These are phyloP conservation scores for Cymodocea nodosa DNA, from an alignment of 116 monocot species.

Conservation along the genomic window DNA sequence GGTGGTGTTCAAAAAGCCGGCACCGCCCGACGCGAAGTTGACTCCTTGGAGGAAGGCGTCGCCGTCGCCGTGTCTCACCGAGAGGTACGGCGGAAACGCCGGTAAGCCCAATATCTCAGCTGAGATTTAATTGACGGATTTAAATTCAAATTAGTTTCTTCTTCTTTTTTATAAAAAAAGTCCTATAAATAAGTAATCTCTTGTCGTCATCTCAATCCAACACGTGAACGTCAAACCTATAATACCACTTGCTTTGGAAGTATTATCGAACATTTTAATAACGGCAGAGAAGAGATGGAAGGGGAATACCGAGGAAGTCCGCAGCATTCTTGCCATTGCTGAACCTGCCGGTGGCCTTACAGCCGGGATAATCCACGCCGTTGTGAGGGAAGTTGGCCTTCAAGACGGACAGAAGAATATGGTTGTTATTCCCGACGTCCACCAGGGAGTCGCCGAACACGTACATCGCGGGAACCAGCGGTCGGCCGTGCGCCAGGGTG, in stretches of 20 bases:
- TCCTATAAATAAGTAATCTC: too few species aligned
- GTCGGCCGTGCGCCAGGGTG: too few species aligned
- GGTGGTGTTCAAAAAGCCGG: slow-evolving; percentile 51
- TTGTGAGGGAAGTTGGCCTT: slow-evolving; percentile 81
- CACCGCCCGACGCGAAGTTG: slow-evolving; percentile 81
- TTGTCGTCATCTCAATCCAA: too few species aligned
- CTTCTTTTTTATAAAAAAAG: too few species aligned
- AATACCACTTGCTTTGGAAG: too few species aligned
- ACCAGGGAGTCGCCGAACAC: slow-evolving; percentile 30
- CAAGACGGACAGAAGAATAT: slow-evolving; percentile 33
- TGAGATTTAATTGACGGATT: too few species aligned
- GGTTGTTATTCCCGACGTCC: slow-evolving; percentile 44
- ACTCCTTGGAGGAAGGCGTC: slow-evolving; percentile 42
- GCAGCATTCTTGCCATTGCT: slow-evolving; percentile 85
- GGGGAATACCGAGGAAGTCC: slow-evolving; percentile 57
- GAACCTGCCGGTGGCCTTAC: slow-evolving; percentile 72
- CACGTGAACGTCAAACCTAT: too few species aligned
- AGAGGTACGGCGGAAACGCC: slow-evolving; percentile 63
- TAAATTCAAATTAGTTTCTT: too few species aligned
- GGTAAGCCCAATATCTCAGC: slow-evolving; percentile 59
- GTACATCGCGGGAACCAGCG: slow-evolving; percentile 14
- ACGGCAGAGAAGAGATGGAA: neutral
- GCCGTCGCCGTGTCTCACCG: slow-evolving; percentile 25
- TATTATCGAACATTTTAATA: too few species aligned
- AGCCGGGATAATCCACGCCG: slow-evolving; percentile 71